A percentile compares a stretch with the other conserved stretches of the same genome.
These are phyloP conservation scores for Aspergillus sergii DNA, from an alignment of 2,329 filamentous ascomycete species.

Conservation along the genomic window DNA sequence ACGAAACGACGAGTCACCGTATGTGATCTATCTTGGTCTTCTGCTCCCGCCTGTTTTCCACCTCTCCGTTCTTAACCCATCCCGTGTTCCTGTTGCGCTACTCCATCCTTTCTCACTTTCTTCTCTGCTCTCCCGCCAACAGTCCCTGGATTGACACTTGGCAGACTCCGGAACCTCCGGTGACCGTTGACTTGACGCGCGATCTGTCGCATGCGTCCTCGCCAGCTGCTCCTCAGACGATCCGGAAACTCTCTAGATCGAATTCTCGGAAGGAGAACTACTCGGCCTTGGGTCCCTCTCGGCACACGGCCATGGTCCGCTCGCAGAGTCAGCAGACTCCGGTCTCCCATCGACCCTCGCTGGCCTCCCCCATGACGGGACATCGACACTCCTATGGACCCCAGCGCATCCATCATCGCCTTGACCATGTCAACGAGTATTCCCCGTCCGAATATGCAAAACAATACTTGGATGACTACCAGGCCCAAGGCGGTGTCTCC, in stretches of 20 bases:
- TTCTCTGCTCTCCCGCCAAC: slow-evolving; percentile 28
- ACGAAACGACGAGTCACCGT: slow-evolving; percentile 50
- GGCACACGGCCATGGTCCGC: slow-evolving; percentile 40
- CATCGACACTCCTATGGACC: slow-evolving; percentile 37
- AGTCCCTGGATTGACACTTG: slow-evolving; percentile 45
- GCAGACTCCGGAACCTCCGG: slow-evolving; percentile 43
- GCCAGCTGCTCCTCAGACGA: slow-evolving; percentile 27
- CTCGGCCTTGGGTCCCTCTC: slow-evolving; percentile 30
- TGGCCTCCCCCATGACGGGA: slow-evolving; percentile 26
- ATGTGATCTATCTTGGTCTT: slow-evolving; percentile 46
- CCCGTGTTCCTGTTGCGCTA: slow-evolving; percentile 27
- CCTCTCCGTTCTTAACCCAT: slow-evolving; percentile 26
- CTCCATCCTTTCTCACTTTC: slow-evolving; percentile 20
- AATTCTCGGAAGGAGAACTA: slow-evolving; percentile 30
- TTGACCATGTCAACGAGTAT: slow-evolving; percentile 44
- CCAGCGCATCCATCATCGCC: slow-evolving; percentile 27
- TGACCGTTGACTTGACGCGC: slow-evolving; percentile 35
- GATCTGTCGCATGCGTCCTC: slow-evolving; percentile 34
- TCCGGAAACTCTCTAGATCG: slow-evolving; percentile 28
- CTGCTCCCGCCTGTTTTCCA: slow-evolving; percentile 35
- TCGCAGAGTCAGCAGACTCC: slow-evolving; percentile 43
- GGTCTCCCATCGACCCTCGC: slow-evolving; percentile 32
- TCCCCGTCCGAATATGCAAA: slow-evolving; percentile 47
- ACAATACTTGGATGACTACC: slow-evolving; percentile 37
- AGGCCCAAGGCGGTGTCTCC: slow-evolving; percentile 23